A percentile compares a stretch with the other conserved stretches of the same genome.
phyloP scores from a whole-genome alignment of 257 asterid genomes.

The Nicotiana tabacum region DNA sequence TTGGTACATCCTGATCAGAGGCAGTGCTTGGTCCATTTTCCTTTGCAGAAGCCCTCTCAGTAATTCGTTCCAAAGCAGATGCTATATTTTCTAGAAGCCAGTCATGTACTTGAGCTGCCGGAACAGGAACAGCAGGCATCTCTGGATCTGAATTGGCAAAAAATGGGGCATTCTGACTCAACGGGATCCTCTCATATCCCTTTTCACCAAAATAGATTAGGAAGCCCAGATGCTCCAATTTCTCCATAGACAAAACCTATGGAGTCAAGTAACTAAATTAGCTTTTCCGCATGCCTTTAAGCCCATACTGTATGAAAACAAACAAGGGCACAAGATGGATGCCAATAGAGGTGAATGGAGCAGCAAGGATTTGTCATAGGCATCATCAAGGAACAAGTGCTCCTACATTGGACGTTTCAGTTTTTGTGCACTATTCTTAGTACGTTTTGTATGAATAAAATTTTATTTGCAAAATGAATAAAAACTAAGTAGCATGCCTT shows the following conservation, averaged over 20 bases:
- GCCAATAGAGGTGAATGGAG: neutral
- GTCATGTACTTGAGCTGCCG: constrained; percentile 79
- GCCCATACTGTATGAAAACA: neutral
- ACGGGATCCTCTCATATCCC: constrained; percentile 56
- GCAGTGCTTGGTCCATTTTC: constrained; percentile 68
- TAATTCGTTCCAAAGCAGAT: constrained; percentile 62
- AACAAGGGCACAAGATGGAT: neutral
- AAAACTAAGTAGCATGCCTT: neutral
- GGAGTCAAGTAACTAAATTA: neutral
- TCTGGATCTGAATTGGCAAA: constrained; percentile 94
- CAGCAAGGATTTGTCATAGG: neutral
- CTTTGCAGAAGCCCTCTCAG: constrained; percentile 74
- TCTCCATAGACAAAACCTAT: constrained; percentile 81
- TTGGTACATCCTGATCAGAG: constrained; percentile 75
- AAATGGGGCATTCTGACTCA: constrained; percentile 84
- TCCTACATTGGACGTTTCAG: neutral
- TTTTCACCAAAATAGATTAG: constrained; percentile 75
- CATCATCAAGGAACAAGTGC: neutral
- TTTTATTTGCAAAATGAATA: neutral
- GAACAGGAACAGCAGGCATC: constrained; percentile 96
- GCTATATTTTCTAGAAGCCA: constrained; percentile 83
- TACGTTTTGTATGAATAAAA: neutral
- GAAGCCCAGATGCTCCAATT: constrained; percentile 77
- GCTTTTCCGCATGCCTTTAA: neutral
- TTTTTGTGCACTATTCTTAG: neutral